phyloP scores from a whole-genome alignment of 1,139 yeast species.

The Hyphopichia buzzinii region DNA sequence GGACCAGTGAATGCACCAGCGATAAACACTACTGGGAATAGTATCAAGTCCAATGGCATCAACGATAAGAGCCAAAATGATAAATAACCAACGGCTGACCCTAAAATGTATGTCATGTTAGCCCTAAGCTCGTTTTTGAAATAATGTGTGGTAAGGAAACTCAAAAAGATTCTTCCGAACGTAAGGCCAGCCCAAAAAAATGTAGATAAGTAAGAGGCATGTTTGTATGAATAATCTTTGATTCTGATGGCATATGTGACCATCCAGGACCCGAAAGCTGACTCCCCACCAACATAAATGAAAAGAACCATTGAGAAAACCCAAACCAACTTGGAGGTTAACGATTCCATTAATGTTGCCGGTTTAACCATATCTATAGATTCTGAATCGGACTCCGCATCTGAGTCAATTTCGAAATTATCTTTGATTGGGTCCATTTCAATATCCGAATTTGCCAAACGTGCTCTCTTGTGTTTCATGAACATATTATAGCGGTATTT shows the following conservation, averaged over 20 bases:
- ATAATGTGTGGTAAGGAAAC: slow-evolving; percentile 56
- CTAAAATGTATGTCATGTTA: slow-evolving; percentile 24
- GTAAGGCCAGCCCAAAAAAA: slow-evolving; percentile 68
- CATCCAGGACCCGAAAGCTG: slow-evolving; percentile 70
- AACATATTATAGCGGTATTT: slow-evolving; percentile 44
- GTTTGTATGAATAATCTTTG: slow-evolving; percentile 40
- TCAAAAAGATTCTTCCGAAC: slow-evolving; percentile 56
- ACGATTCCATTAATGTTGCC: slow-evolving; percentile 27
- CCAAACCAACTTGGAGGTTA: slow-evolving; percentile 45
- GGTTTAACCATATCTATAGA: slow-evolving; percentile 12
- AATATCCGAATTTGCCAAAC: slow-evolving; percentile 6
- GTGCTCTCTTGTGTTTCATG: slow-evolving; percentile 11
- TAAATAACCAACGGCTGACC: slow-evolving; percentile 29
- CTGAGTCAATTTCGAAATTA: slow-evolving; percentile 10
- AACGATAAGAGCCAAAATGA: slow-evolving; percentile 29
- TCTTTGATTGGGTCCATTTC: slow-evolving; percentile 12
- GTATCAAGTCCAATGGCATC: slow-evolving; percentile 16
- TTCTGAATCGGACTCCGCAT: slow-evolving; percentile 15
- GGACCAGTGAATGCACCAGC: slow-evolving; percentile 79
- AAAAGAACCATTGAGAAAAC: slow-evolving; percentile 51
- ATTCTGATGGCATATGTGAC: slow-evolving; percentile 56
- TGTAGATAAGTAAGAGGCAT: slow-evolving; percentile 60
- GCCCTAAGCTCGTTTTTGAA: slow-evolving; percentile 50
- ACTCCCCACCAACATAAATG: slow-evolving; percentile 65
- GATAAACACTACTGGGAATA: slow-evolving; percentile 43